Conservation (phyloP, 441 rosid species). For the Eruca vesicaria region DNA sequence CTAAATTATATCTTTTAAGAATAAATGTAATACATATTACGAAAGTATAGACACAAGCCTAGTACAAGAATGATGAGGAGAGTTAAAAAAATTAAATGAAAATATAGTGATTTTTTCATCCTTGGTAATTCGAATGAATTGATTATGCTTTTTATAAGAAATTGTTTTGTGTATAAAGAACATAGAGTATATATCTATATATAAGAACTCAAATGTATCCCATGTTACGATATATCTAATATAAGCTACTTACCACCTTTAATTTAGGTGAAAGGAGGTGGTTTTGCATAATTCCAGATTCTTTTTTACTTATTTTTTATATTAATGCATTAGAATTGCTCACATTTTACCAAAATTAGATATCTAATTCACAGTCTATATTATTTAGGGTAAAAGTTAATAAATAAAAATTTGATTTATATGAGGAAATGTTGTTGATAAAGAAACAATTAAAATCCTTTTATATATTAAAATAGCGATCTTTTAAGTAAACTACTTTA, state of each 20-base stretch:
- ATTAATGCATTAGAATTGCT: background rate
- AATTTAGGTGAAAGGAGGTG: background rate
- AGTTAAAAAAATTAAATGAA: background rate
- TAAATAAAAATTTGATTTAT: background rate
- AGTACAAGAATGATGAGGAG: background rate
- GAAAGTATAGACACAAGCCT: background rate
- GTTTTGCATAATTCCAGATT: background rate
- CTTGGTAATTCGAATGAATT: background rate
- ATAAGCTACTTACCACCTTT: background rate
- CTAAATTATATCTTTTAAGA: background rate
- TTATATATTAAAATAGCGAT: no score
- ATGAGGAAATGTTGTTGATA: background rate
- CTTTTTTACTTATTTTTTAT: background rate
- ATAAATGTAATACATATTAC: background rate
- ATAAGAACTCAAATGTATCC: background rate
- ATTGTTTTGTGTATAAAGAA: background rate
- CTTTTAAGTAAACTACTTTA: background rate
- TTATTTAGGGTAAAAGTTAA: background rate
- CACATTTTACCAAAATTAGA: background rate
- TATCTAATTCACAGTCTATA: background rate
- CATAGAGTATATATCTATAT: background rate
- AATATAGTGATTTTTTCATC: background rate
- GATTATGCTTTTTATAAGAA: background rate
- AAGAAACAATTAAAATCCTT: background rate
- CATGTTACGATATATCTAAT: background rate